Evolutionary conservation across 495 filamentous ascomycete genomes (phyloP).

Genomic region (Trichoderma gamsii): DNA sequence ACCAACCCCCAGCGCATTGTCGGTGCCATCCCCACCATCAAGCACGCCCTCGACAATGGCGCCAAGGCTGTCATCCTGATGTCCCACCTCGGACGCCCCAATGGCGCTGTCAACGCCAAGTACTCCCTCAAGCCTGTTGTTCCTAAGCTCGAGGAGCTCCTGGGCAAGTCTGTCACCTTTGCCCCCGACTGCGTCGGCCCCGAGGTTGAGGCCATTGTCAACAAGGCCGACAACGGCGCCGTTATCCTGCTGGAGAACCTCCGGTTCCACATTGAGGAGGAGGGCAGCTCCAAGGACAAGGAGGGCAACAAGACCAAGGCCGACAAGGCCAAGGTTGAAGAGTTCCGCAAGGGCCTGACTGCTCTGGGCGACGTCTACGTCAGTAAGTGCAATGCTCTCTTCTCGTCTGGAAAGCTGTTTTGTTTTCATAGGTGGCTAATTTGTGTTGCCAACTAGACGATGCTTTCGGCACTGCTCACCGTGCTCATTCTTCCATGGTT

Average conservation of each 20-base stretch:
- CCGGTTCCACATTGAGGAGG: constrained; percentile 95
- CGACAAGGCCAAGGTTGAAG: constrained; percentile 81
- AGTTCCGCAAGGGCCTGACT: constrained; percentile 93
- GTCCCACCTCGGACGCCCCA: constrained; percentile 96
- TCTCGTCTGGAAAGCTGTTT: background rate
- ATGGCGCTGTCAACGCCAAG: constrained; percentile 83
- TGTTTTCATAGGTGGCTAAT: constrained; percentile 6
- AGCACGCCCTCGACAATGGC: constrained; percentile 89
- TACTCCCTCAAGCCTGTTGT: constrained; percentile 92
- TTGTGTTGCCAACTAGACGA: constrained; percentile 58
- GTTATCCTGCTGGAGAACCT: constrained; percentile 95
- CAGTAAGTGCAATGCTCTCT: constrained; percentile 56
- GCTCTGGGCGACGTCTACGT: constrained; percentile 93
- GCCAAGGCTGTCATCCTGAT: constrained; percentile 95
- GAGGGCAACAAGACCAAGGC: constrained; percentile 98
- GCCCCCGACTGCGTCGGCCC: constrained; percentile 85
- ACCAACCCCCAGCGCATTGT: constrained; percentile 98
- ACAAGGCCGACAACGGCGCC: constrained; percentile 73
- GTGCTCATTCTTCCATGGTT: constrained; percentile 98
- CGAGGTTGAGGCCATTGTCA: constrained; percentile 82
- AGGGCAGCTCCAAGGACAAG: constrained; percentile 85
- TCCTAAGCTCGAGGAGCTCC: constrained; percentile 82
- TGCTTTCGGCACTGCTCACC: constrained; percentile 96
- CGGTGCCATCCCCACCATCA: constrained; percentile 95
- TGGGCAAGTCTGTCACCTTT: constrained; percentile 78